phyloP scores from a whole-genome alignment of 2,329 filamentous ascomycete genomes.

The Tolypocladium inflatum region DNA sequence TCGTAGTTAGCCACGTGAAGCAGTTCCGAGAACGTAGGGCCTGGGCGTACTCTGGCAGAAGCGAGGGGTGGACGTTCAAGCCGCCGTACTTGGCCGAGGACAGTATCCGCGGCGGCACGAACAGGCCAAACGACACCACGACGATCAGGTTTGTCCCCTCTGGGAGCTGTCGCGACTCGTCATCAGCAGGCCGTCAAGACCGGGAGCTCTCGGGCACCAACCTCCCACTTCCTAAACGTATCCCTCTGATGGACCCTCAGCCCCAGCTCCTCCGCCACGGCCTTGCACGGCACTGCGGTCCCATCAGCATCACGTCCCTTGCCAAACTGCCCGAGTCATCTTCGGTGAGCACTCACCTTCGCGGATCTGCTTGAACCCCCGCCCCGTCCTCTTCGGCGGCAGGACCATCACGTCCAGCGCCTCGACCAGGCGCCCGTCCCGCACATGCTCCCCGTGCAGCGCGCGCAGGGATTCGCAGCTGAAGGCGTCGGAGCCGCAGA shows the following conservation, averaged over 20 bases:
- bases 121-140: conserved; percentile 88
- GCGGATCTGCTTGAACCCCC: conserved; percentile 59
- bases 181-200: neutral
- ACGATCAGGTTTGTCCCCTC: conserved; percentile 65
- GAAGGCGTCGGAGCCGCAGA: conserved; percentile 90
- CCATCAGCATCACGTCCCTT: neutral
- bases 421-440: conserved; percentile 46
- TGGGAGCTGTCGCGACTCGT: conserved; percentile 39
- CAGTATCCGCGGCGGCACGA: conserved; percentile 73
- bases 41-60: conserved; percentile 64
- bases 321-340: neutral
- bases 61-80: conserved; percentile 85
- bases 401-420: conserved; percentile 82
- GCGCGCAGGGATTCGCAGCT: conserved; percentile 69
- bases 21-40: neutral
- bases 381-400: conserved; percentile 67
- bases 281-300: conserved; percentile 60
- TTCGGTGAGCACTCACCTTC: conserved; percentile 41
- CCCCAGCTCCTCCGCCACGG: conserved; percentile 50
- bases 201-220: conserved; percentile 27
- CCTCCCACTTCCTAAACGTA: conserved; percentile 75
- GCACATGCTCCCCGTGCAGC: conserved; percentile 50
- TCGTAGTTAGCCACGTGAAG: neutral
- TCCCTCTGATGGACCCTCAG: conserved; percentile 66
- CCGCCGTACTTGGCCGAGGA: conserved; percentile 67